Conservation (phyloP, 75 land plant genomes). For the Cunninghamia lanceolata region DNA sequence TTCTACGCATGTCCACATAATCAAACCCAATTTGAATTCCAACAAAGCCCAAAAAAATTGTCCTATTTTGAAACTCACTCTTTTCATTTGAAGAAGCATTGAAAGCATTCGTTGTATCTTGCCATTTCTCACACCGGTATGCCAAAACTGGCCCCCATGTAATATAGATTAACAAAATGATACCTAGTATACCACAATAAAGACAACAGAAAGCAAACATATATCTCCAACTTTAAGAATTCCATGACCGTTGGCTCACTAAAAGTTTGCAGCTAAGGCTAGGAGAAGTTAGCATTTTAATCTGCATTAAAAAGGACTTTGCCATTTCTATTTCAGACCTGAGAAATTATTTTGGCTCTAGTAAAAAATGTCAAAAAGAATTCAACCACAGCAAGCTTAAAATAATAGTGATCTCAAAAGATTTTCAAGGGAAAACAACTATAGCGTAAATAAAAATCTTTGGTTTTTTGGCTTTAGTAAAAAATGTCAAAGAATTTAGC, state of each 20-base stretch:
- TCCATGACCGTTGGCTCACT: background rate
- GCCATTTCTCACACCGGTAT: background rate
- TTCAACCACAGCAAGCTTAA: no score
- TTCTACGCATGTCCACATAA: constrained; percentile 60
- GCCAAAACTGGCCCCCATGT: background rate
- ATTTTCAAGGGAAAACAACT: no score
- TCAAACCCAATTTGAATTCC: constrained; percentile 97
- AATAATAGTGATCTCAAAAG: no score
- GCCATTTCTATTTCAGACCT: background rate
- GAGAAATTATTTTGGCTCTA: background rate
- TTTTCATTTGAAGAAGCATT: background rate
- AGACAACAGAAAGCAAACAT: constrained; percentile 1
- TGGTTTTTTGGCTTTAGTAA: no score
- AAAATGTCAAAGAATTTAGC: no score
- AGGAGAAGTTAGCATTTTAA: background rate
- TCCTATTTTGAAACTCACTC: constrained; percentile 17
- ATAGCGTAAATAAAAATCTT: no score
- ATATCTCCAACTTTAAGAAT: background rate
- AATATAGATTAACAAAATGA: background rate
- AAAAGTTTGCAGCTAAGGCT: background rate
- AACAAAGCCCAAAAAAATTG: constrained; percentile 81
- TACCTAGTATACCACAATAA: background rate
- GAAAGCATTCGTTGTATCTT: background rate
- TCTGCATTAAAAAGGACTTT: background rate
- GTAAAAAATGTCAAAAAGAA: background rate